phyloP scores from a whole-genome alignment of 1,284 basidiomycete genomes.

The Xerocomus amazonicus region DNA sequence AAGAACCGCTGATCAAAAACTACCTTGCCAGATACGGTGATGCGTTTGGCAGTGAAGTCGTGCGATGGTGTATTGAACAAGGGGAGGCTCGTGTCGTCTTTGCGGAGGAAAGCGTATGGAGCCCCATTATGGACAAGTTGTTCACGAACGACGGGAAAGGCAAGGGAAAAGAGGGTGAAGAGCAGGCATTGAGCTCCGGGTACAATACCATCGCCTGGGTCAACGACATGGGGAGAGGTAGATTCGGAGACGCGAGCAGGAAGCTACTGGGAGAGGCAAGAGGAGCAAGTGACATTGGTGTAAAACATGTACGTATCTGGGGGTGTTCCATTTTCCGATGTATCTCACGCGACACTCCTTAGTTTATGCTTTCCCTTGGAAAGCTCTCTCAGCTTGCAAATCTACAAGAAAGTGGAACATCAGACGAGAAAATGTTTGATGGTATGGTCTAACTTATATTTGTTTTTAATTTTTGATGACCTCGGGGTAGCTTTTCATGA shows the following conservation, averaged over 20 bases:
- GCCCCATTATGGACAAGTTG: slow-evolving; percentile 68
- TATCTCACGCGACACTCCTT: slow-evolving; percentile 4
- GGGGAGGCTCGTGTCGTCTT: slow-evolving; percentile 42
- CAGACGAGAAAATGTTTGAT: slow-evolving; percentile 52
- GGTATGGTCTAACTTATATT: slow-evolving; percentile 35
- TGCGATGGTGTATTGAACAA: slow-evolving; percentile 82
- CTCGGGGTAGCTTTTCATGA: slow-evolving; percentile 59
- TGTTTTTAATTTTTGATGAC: slow-evolving; percentile 2
- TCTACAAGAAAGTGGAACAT: slow-evolving; percentile 48
- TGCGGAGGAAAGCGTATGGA: slow-evolving; percentile 27
- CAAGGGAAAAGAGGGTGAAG: slow-evolving; percentile 25
- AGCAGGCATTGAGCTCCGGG: slow-evolving; percentile 11
- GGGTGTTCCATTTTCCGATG: neutral
- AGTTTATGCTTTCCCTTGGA: slow-evolving; percentile 89
- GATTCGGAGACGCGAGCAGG: slow-evolving; percentile 63
- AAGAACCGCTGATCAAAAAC: slow-evolving; percentile 53
- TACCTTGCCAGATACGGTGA: slow-evolving; percentile 84
- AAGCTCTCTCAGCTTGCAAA: slow-evolving; percentile 85
- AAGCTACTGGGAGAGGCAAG: slow-evolving; percentile 64
- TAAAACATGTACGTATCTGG: slow-evolving; percentile 62
- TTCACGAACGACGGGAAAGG: slow-evolving; percentile 45
- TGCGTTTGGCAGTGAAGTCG: slow-evolving; percentile 85
- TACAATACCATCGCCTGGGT: slow-evolving; percentile 78
- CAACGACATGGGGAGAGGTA: slow-evolving; percentile 75
- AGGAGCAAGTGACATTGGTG: slow-evolving; percentile 54